Evolutionary conservation across 2,329 filamentous ascomycete species (phyloP).

Genomic region (Escovopsis weberi): DNA sequence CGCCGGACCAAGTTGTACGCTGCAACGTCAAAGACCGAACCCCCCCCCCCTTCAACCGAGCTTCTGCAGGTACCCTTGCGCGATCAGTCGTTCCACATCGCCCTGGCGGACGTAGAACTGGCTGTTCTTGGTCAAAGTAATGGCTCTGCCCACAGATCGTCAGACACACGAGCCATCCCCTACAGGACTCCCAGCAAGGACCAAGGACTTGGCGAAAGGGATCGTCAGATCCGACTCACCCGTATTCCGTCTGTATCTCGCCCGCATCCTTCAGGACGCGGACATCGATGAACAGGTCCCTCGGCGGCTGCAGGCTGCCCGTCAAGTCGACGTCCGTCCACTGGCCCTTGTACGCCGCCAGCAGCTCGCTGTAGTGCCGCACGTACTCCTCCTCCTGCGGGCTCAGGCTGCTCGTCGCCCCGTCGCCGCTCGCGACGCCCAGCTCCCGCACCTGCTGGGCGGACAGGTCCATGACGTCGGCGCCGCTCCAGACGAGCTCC

Average conservation of each 20-base stretch:
- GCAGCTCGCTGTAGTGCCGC: constrained; percentile 74
- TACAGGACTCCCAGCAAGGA: not conserved
- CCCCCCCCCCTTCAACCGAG: constrained; percentile 50
- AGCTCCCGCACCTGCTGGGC: constrained; percentile 37
- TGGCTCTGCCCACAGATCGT: constrained; percentile 45
- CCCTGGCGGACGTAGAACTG: constrained; percentile 95
- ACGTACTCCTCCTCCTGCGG: constrained; percentile 97
- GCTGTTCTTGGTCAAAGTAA: constrained; percentile 94
- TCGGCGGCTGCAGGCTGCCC: constrained; percentile 83
- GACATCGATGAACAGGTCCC: constrained; percentile 93
- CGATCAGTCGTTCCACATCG: constrained; percentile 86
- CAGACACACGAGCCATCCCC: constrained; percentile 3
- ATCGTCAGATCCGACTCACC: constrained; percentile 39
- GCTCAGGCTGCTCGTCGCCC: constrained; percentile 60
- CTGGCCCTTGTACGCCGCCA: constrained; percentile 94
- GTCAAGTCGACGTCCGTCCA: constrained; percentile 98
- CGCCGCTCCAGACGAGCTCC: constrained; percentile 82
- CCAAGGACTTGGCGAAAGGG: too few relatives aligned
- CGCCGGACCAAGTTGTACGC: too few relatives aligned
- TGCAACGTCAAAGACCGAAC: too few relatives aligned
- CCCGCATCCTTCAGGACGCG: constrained; percentile 91
- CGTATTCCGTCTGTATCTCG: constrained; percentile 98
- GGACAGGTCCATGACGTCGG: constrained; percentile 62
- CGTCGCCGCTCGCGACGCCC: constrained; percentile 27
- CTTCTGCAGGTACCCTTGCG: constrained; percentile 88